Evolutionary conservation across 306 rosid genomes (phyloP).

Genomic region (Castanopsis chinensis): DNA sequence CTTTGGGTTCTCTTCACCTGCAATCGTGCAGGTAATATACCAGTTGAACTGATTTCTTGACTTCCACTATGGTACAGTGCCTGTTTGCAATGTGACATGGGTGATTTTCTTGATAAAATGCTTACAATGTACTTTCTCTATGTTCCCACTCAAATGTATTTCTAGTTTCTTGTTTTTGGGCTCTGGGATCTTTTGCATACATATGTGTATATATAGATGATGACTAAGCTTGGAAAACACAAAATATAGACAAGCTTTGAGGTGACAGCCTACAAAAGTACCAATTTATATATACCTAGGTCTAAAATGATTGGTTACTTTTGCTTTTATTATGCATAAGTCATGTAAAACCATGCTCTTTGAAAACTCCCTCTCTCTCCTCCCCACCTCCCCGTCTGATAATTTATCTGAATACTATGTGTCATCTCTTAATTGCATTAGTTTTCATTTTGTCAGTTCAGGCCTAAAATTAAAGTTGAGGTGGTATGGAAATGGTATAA

Average conservation of each 20-base stretch:
- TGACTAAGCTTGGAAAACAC: neutral
- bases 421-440: neutral
- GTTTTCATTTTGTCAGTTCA: neutral
- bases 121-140: neutral
- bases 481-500: neutral
- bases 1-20: conserved; percentile 97
- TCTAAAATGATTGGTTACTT: neutral
- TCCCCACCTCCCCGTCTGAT: neutral
- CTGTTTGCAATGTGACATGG: neutral
- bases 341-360: neutral
- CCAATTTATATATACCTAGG: neutral
- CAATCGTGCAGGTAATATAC: conserved; percentile 85
- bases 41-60: neutral
- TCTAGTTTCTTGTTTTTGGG: neutral
- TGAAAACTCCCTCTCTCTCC: neutral
- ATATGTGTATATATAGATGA: neutral
- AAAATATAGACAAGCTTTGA: neutral
- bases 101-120: neutral
- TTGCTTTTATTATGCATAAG: neutral
- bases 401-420: neutral
- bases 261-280: neutral
- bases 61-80: neutral
- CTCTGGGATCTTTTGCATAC: too few species aligned
- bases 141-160: neutral
- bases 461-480: neutral